phyloP scores from a whole-genome alignment of 225 moss, liverwort and hornwort species.

The Takakia lepidozioides region DNA sequence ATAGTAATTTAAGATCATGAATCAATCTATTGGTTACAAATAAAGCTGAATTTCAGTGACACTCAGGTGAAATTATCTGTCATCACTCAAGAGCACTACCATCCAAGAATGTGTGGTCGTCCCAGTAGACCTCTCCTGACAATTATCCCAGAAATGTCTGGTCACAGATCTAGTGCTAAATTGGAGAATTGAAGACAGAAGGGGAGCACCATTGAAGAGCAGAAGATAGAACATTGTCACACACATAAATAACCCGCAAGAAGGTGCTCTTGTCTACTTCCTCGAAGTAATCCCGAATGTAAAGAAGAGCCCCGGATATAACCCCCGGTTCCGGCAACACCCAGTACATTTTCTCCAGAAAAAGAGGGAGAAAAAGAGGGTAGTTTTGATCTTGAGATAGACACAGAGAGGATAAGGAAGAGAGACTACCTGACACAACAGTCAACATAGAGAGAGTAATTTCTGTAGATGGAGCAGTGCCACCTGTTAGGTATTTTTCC shows the following conservation, averaged over 20 bases:
- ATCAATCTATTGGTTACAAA: too few species aligned
- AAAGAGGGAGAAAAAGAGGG: too few species aligned
- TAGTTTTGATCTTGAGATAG: too few species aligned
- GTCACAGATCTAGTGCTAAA: not conserved
- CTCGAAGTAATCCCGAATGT: conserved; percentile 85
- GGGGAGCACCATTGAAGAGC: not conserved
- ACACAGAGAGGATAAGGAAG: too few species aligned
- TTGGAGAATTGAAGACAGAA: not conserved
- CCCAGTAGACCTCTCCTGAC: too few species aligned
- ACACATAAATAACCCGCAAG: conserved; percentile 55
- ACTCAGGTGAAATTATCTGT: too few species aligned
- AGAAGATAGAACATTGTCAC: not conserved
- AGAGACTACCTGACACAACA: conserved; percentile 57
- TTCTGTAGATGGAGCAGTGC: conserved; percentile 37
- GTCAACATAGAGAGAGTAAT: conserved; percentile 38
- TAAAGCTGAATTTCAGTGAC: too few species aligned
- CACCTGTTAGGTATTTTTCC: conserved; percentile 42
- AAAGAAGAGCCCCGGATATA: conserved; percentile 89
- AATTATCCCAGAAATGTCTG: too few species aligned
- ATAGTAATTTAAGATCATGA: not conserved
- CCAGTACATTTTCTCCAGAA: too few species aligned
- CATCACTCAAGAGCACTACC: too few species aligned
- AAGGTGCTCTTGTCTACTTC: conserved; percentile 58
- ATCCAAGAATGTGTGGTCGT: too few species aligned
- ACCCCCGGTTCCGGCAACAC: conserved; percentile 78